Evolutionary conservation across 202 grass and related monocot species (phyloP).

Genomic region (Cymbopogon flexuosus): DNA sequence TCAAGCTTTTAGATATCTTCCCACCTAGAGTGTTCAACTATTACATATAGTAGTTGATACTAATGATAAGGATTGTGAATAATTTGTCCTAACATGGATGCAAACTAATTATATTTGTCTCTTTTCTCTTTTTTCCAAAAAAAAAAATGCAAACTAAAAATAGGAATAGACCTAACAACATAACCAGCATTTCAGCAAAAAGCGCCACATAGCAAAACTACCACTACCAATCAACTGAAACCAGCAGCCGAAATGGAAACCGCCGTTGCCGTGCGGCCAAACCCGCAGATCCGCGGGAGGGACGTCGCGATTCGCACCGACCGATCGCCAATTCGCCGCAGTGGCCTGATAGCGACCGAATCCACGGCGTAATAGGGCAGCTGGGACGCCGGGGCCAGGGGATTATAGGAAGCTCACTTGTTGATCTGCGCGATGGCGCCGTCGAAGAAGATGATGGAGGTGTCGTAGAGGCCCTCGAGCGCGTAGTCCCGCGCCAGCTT

Average conservation of each 20-base stretch:
- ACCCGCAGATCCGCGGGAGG: constrained; percentile 11
- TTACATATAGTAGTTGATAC: not conserved
- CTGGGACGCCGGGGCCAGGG: not conserved
- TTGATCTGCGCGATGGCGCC: constrained; percentile 99
- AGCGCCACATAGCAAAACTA: not conserved
- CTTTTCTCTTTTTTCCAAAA: not conserved
- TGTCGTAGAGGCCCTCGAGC: constrained; percentile 96
- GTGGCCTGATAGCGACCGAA: not conserved
- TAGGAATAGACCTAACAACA: not conserved
- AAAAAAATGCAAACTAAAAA: not conserved
- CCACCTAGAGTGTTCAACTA: not conserved
- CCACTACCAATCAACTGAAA: not conserved
- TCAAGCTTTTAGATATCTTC: not conserved
- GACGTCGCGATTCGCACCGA: constrained; percentile 4
- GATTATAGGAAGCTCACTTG: constrained; percentile 51
- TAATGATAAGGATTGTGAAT: not conserved
- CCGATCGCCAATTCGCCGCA: not conserved
- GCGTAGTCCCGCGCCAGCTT: constrained; percentile 94
- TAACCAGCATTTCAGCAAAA: not conserved
- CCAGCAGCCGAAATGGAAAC: not conserved
- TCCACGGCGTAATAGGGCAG: not conserved
- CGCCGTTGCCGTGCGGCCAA: not conserved
- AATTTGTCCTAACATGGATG: not conserved
- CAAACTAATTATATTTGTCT: not conserved
- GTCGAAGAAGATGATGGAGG: constrained; percentile 99